Percentiles rank a stretch among this genome's conserved stretches.
These are phyloP conservation scores for Pleurostoma richardsiae DNA, from an alignment of 2,329 filamentous ascomycete species.

Conservation along the genomic window DNA sequence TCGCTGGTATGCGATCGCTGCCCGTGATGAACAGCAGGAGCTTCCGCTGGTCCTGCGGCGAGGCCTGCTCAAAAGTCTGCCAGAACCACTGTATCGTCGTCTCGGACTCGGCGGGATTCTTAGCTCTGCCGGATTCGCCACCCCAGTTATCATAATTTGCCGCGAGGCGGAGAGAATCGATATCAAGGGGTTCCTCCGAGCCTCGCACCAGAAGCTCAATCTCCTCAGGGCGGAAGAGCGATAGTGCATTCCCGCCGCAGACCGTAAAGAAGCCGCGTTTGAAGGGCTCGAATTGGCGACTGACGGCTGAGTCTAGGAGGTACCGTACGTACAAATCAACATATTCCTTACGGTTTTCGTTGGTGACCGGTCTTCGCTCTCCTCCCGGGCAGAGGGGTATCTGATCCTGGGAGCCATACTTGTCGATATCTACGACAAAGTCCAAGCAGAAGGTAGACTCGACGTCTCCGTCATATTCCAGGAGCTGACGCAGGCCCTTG, in stretches of 20 bases:
- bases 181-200: constrained; percentile 78
- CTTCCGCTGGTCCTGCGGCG: constrained; percentile 66
- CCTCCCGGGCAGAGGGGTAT: constrained; percentile 72
- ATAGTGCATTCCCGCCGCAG: constrained; percentile 81
- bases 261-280: constrained; percentile 92
- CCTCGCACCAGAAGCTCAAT: constrained; percentile 84
- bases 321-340: constrained; percentile 81
- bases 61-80: constrained; percentile 67
- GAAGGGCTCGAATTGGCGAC: constrained; percentile 86
- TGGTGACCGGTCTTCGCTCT: constrained; percentile 73
- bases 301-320: constrained; percentile 71
- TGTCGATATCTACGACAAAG: constrained; percentile 73
- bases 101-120: constrained; percentile 52
- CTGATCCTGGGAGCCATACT: constrained; percentile 63
- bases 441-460: constrained; percentile 75
- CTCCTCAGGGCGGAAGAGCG: constrained; percentile 83
- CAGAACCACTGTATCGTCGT: constrained; percentile 82
- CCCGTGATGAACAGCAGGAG: constrained; percentile 84
- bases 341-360: constrained; percentile 76
- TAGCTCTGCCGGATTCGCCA: constrained; percentile 13
- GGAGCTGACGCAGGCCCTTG: constrained; percentile 65
- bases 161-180: constrained; percentile 68
- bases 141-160: constrained; percentile 82
- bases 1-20: constrained; percentile 84
- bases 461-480: constrained; percentile 82